Evolutionary conservation across 1,284 basidiomycete species (phyloP), one percentile per base, ranked within the genome.

Genomic region (Exobasidium cylindrosporum): DNA sequence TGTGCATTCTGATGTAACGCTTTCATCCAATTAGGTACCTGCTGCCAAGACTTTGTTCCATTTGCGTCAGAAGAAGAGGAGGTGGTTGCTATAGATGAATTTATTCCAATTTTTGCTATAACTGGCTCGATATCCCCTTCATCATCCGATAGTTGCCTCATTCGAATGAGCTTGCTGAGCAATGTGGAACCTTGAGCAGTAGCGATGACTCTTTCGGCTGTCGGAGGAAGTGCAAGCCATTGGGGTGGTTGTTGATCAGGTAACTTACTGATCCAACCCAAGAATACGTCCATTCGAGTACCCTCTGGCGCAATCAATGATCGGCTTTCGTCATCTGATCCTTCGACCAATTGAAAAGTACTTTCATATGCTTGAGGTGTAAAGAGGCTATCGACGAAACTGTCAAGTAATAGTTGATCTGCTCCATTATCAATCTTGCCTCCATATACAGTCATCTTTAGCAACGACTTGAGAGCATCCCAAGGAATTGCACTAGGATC

Each of bases 191-290:
- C 74, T 35, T 73, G 73, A 10, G 72, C 70, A 10, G 68, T 73
- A 1, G 77, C 77, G 31, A 75, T 73, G 57, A 74, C 72, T 52
- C 73, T 72, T 54, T 79, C 76, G 2, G 77, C 77, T 28, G 65
- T 74, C 2, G 76, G 68, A 44, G 77, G 75, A 57, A 79, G 64
- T 5, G 71, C 69, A 29, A 79, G 66, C 77, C 77, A 79, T 53
- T 74, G 68, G 14, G 74, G 71, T 10, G 77, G 77, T 60, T 79
- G 77, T 55, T 78, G 75, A 43, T 78, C 75, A 43, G 77, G 76
- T 44, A 79, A 59, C 17, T 64, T 66, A 35, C 68, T 65, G 1
- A 73, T 72, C 78, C 78, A 79, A 30, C 64, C 65, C 31, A 71
- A 60, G 52, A 76, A 77, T 6, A 68, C 70, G 24, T 73, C 74